A percentile compares a stretch with the other conserved stretches of the same genome.
These are phyloP conservation scores for Herpetomonas samuelpessoai DNA, from an alignment of 208 protist genomes.

Conservation along the genomic window DNA sequence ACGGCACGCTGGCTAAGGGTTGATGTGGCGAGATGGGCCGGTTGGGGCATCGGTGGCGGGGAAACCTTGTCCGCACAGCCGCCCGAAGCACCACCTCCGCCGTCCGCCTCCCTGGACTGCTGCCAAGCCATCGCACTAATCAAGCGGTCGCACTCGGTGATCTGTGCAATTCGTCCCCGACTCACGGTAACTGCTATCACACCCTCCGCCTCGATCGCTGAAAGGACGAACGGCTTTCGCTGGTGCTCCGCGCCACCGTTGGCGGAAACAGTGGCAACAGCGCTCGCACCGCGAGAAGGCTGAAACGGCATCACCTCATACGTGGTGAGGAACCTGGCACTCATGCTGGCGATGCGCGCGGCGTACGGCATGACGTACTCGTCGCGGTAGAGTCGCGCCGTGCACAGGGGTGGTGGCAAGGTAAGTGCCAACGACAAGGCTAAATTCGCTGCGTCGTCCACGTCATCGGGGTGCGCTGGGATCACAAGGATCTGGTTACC, in stretches of 20 bases:
- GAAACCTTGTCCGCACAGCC: background rate
- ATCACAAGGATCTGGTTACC: slow-evolving; percentile 74
- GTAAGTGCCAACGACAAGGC: slow-evolving; percentile 49
- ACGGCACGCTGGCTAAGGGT: background rate
- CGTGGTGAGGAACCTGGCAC: slow-evolving; percentile 14
- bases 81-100: background rate
- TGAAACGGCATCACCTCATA: background rate
- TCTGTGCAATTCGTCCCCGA: slow-evolving; percentile 16
- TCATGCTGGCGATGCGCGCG: slow-evolving; percentile 54
- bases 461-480: slow-evolving; percentile 16
- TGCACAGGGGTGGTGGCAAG: slow-evolving; percentile 43
- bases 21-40: background rate
- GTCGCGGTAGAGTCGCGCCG: slow-evolving; percentile 31
- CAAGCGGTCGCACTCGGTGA: slow-evolving; percentile 27
- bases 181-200: slow-evolving; percentile 31
- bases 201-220: slow-evolving; percentile 26
- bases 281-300: background rate
- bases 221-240: slow-evolving; percentile 7
- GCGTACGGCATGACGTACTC: slow-evolving; percentile 66
- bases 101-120: no score
- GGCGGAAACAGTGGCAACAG: no score
- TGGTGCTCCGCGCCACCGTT: background rate
- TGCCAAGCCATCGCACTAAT: background rate
- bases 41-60: background rate
- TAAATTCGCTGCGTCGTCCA: slow-evolving; percentile 41